Evolutionary conservation across 768 basidiomycete genomes (phyloP).

Genomic region (Rhizopogon vesiculosus): DNA sequence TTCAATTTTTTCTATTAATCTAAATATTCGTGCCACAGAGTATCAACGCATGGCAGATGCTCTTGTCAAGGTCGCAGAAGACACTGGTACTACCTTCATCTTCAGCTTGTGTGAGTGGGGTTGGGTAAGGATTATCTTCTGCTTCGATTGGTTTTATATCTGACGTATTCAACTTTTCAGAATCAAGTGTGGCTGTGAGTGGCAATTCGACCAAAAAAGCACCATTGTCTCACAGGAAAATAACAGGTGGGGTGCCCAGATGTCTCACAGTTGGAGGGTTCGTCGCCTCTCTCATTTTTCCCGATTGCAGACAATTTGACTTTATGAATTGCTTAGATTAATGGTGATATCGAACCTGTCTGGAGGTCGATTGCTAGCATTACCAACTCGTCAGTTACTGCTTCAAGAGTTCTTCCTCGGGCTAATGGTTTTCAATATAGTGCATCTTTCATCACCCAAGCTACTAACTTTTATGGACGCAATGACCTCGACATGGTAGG

Average conservation of each 20-base stretch:
- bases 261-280: constrained; percentile 41
- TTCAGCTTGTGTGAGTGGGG: constrained; percentile 70
- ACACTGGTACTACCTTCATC: constrained; percentile 47
- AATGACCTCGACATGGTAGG: constrained; percentile 66
- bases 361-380: constrained; percentile 53
- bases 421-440: constrained; percentile 24
- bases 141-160: neutral
- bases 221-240: neutral
- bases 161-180: constrained; percentile 21
- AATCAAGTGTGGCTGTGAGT: constrained; percentile 60
- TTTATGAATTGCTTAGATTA: constrained; percentile 7
- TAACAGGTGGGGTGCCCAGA: constrained; percentile 30
- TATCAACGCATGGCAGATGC: constrained; percentile 59
- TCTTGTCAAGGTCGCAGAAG: constrained; percentile 38
- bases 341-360: constrained; percentile 26
- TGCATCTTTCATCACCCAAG: constrained; percentile 59
- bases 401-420: neutral
- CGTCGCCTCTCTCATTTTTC: constrained; percentile 5
- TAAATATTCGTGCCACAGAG: constrained; percentile 29
- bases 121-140: constrained; percentile 34
- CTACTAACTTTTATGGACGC: constrained; percentile 58
- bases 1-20: neutral
- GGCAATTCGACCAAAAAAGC: constrained; percentile 18
- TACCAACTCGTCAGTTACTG: constrained; percentile 41
- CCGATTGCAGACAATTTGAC: neutral